These are phyloP conservation scores for Cercospora citrullina DNA, from an alignment of 2,329 filamentous ascomycete genomes.

Conservation along the genomic window DNA sequence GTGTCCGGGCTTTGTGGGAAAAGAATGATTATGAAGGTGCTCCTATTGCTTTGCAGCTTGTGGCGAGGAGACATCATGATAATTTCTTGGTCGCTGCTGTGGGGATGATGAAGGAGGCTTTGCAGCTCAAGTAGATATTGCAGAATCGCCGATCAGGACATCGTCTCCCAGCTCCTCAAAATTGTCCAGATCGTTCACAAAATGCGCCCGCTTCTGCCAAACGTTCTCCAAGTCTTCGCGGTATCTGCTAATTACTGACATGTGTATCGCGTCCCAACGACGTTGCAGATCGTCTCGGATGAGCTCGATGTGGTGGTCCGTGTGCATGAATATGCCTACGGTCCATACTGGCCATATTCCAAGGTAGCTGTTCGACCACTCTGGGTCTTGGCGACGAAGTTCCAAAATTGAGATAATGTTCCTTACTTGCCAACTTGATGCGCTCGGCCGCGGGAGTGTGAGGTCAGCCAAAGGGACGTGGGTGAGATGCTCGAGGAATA, in stretches of 20 bases:
- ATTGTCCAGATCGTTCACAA: neutral
- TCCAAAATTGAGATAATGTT: neutral
- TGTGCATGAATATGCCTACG: neutral
- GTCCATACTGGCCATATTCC: neutral
- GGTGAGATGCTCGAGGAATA: neutral
- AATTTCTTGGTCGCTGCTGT: conserved; percentile 52
- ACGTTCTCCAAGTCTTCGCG: neutral
- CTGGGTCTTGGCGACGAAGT: neutral
- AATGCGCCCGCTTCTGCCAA: neutral
- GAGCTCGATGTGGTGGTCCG: neutral
- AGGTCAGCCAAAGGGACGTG: neutral
- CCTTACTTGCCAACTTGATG: neutral
- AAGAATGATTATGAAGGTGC: conserved; percentile 51
- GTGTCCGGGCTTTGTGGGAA: conserved; percentile 45
- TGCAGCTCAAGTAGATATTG: neutral
- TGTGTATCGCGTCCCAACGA: neutral
- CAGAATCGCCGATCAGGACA: neutral
- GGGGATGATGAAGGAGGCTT: conserved; percentile 37
- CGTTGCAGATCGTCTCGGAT: neutral
- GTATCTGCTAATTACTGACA: neutral
- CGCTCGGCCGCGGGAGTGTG: neutral
- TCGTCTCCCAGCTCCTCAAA: neutral
- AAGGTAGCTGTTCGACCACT: neutral
- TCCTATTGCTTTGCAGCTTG: conserved; percentile 56
- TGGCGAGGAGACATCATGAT: conserved; percentile 56